These are phyloP conservation scores for Stentor roeselii DNA, from an alignment of 73 alveolate species.

Conservation along the genomic window DNA sequence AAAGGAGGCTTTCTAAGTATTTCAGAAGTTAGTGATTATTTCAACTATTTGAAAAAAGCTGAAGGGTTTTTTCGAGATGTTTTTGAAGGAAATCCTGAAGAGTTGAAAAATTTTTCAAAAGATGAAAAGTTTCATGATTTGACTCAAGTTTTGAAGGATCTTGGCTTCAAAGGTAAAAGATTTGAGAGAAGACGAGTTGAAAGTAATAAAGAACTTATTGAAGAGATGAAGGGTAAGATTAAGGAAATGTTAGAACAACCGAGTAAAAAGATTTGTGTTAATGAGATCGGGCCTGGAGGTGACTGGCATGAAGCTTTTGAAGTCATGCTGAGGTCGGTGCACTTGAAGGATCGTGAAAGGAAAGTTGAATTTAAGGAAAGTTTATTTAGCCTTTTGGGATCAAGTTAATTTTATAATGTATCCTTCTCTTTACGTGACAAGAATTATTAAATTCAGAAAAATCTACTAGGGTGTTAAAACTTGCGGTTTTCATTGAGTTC, in stretches of 20 bases:
- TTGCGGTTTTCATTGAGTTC: too few relatives aligned
- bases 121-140: too few relatives aligned
- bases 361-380: too few relatives aligned
- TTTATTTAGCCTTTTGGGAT: too few relatives aligned
- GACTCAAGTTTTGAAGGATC: neutral
- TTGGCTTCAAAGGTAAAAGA: neutral
- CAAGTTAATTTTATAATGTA: too few relatives aligned
- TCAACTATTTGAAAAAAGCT: neutral
- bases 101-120: neutral
- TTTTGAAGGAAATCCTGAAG: neutral
- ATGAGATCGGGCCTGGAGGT: neutral
- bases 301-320: constrained; percentile 5
- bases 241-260: neutral
- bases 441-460: too few relatives aligned
- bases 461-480: too few relatives aligned
- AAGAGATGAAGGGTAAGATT: neutral
- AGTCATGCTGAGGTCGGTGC: too few relatives aligned
- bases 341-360: too few relatives aligned
- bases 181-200: neutral
- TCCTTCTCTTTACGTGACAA: too few relatives aligned
- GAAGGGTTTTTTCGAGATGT: neutral
- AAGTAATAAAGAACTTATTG: too few relatives aligned
- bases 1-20: too few relatives aligned
- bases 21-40: neutral
- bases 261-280: neutral